Evolutionary conservation across 352 stramenopile genomes (phyloP).

Genomic region (Elongisporangium anandrum): DNA sequence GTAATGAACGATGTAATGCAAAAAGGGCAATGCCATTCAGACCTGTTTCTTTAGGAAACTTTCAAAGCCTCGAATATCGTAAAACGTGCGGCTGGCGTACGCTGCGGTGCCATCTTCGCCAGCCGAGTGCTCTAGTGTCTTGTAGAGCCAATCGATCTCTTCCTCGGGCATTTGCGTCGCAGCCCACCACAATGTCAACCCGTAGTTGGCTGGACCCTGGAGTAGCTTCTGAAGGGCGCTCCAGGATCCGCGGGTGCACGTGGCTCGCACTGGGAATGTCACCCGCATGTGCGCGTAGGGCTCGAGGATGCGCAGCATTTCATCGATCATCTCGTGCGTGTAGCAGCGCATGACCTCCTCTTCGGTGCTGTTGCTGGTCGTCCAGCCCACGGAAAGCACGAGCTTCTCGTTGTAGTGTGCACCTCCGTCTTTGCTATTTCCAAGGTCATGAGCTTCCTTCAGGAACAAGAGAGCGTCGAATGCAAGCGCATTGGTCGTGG

Average conservation of each 20-base stretch:
- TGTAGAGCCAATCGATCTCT: constrained; percentile 61
- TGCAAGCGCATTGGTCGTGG: constrained; percentile 16
- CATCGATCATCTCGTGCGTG: constrained; percentile 42
- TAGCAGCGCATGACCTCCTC: constrained; percentile 55
- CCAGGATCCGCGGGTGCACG: constrained; percentile 57
- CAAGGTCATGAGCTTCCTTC: constrained; percentile 26
- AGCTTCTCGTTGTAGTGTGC: constrained; percentile 45
- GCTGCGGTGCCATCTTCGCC: neutral
- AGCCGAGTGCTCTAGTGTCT: constrained; percentile 30
- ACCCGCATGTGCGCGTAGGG: constrained; percentile 42
- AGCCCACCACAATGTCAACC: constrained; percentile 73
- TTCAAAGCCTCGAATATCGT: constrained; percentile 69
- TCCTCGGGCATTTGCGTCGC: constrained; percentile 40
- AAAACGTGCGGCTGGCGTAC: constrained; percentile 52
- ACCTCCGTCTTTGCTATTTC: constrained; percentile 10
- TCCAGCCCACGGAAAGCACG: constrained; percentile 72
- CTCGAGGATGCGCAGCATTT: constrained; percentile 44
- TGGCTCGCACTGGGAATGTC: constrained; percentile 64
- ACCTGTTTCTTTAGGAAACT: constrained; percentile 28
- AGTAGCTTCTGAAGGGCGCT: constrained; percentile 37
- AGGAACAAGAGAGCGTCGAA: constrained; percentile 55
- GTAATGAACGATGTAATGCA: neutral
- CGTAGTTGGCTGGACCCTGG: constrained; percentile 22
- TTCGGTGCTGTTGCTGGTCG: constrained; percentile 45
- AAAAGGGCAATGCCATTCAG: neutral